These are phyloP conservation scores for Fusarium begoniae DNA, from an alignment of 2,329 filamentous ascomycete species.

Conservation along the genomic window DNA sequence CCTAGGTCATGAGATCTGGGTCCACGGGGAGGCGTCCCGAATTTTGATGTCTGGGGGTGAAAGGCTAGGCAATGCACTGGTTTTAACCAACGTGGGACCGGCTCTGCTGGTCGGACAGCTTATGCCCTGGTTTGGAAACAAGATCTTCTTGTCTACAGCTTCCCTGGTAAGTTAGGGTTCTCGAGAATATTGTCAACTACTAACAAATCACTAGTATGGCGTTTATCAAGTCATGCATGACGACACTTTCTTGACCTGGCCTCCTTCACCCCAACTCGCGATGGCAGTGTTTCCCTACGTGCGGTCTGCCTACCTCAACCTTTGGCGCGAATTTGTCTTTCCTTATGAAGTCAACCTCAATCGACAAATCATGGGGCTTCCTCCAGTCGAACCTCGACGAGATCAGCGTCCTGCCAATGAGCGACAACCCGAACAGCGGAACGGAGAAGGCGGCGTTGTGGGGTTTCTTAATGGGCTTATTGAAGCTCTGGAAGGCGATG, in stretches of 20 bases:
- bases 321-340: slow-evolving; percentile 58
- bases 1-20: slow-evolving; percentile 45
- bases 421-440: slow-evolving; percentile 32
- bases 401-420: slow-evolving; percentile 26
- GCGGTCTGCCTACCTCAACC: slow-evolving; percentile 55
- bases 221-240: slow-evolving; percentile 56
- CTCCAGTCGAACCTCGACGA: slow-evolving; percentile 42
- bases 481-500: slow-evolving; percentile 49
- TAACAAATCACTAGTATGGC: slow-evolving; percentile 53
- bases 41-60: slow-evolving; percentile 41
- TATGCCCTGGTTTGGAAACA: slow-evolving; percentile 54
- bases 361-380: slow-evolving; percentile 54
- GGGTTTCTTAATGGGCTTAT: slow-evolving; percentile 50
- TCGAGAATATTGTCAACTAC: not conserved
- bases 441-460: slow-evolving; percentile 45
- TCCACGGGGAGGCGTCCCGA: slow-evolving; percentile 38
- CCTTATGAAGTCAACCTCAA: slow-evolving; percentile 60
- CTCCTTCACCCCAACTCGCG: slow-evolving; percentile 62
- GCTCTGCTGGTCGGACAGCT: slow-evolving; percentile 56
- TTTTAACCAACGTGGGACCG: slow-evolving; percentile 58
- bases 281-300: slow-evolving; percentile 60
- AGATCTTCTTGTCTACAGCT: slow-evolving; percentile 54
- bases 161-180: slow-evolving; percentile 48
- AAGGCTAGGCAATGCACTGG: slow-evolving; percentile 46
- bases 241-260: slow-evolving; percentile 60